phyloP scores from a whole-genome alignment of 2,329 filamentous ascomycete species.

The Sarocladium oryzae region DNA sequence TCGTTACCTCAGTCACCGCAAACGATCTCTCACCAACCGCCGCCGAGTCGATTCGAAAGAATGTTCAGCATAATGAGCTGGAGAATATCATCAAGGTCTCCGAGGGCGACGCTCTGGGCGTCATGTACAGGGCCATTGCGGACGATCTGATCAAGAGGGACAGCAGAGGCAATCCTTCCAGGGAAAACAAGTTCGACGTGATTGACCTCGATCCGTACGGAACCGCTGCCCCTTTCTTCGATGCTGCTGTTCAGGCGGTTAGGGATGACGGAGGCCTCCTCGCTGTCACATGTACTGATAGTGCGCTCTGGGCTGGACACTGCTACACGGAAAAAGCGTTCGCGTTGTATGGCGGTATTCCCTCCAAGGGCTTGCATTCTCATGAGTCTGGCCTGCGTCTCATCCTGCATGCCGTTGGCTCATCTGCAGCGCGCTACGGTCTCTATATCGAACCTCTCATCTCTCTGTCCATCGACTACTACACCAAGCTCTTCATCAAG shows the following conservation, averaged over 20 bases:
- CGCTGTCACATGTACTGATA: conserved; percentile 95
- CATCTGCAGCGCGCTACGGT: conserved; percentile 77
- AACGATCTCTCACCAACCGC: conserved; percentile 82
- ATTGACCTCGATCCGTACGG: conserved; percentile 97
- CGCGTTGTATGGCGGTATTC: conserved; percentile 85
- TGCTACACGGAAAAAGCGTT: conserved; percentile 93
- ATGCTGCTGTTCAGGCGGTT: conserved; percentile 80
- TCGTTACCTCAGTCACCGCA: conserved; percentile 72
- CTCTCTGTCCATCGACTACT: conserved; percentile 93
- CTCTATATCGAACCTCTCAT: conserved; percentile 84
- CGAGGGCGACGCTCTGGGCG: conserved; percentile 75
- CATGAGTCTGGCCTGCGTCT: conserved; percentile 87
- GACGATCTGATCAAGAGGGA: conserved; percentile 39
- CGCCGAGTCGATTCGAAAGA: conserved; percentile 73
- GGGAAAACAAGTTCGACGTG: conserved; percentile 67
- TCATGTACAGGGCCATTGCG: conserved; percentile 76
- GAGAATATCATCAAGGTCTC: conserved; percentile 64
- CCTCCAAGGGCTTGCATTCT: conserved; percentile 75
- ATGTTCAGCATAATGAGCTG: conserved; percentile 77
- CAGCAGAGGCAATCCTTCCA: conserved; percentile 30
- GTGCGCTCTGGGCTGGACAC: conserved; percentile 88
- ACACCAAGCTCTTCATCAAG: conserved; percentile 81
- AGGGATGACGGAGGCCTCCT: conserved; percentile 80
- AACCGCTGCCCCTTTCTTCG: conserved; percentile 85
- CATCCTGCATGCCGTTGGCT: conserved; percentile 75